A percentile compares a stretch with the other conserved stretches of the same genome.
Evolutionary conservation across 106 monocot species (phyloP).

Genomic region (Triglochin maritima): DNA sequence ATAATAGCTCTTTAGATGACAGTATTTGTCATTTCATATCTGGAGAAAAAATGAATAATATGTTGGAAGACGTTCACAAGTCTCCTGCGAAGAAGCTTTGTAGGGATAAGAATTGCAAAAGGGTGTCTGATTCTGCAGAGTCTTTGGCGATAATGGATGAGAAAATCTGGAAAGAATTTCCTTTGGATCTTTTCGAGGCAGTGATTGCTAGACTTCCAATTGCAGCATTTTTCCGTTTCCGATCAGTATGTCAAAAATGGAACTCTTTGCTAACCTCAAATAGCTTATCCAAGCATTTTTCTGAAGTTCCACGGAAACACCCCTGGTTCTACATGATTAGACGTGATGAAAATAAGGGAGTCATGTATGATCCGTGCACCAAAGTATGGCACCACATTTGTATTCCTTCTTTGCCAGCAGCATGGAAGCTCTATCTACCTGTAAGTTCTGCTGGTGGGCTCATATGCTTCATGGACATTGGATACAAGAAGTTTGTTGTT

Average conservation of each 20-base stretch:
- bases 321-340: constrained; percentile 73
- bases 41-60: constrained; percentile 16
- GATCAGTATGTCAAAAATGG: constrained; percentile 78
- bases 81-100: constrained; percentile 38
- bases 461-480: constrained; percentile 56
- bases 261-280: constrained; percentile 39
- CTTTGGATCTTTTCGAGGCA: constrained; percentile 66
- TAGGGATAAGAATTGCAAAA: constrained; percentile 24
- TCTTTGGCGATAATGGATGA: constrained; percentile 40
- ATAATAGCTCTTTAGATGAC: constrained; percentile 28
- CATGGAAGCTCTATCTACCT: constrained; percentile 32
- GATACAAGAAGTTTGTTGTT: constrained; percentile 42
- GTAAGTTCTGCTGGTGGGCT: constrained; percentile 81
- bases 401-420: constrained; percentile 27
- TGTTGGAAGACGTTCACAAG: constrained; percentile 33
- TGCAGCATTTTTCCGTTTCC: constrained; percentile 63
- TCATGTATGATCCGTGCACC: constrained; percentile 58
- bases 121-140: constrained; percentile 8
- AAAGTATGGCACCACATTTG: constrained; percentile 55
- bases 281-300: constrained; percentile 41
- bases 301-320: constrained; percentile 19
- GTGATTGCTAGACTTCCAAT: constrained; percentile 69
- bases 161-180: constrained; percentile 67
- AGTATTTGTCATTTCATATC: constrained; percentile 18
- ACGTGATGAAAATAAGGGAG: constrained; percentile 17